Conservation (phyloP, 1,284 basidiomycete species). For the Ceratobasidium sp. region DNA sequence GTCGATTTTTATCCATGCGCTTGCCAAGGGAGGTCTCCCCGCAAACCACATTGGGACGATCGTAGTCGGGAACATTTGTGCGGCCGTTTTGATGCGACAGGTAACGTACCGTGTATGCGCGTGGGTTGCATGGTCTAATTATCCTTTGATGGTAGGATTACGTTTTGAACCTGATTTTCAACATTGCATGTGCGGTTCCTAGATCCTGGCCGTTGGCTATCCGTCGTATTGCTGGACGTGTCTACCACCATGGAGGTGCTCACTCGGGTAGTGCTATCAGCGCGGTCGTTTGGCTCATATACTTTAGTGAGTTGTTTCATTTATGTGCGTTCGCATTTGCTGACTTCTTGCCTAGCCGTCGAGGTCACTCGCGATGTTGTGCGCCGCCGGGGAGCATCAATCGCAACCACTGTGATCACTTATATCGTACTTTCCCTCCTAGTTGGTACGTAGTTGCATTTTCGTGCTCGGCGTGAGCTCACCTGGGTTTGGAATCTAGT, state of each 20-base stretch:
- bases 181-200: slow-evolving; percentile 22
- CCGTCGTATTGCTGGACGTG: slow-evolving; percentile 48
- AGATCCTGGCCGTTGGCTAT: slow-evolving; percentile 27
- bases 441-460: slow-evolving; percentile 65
- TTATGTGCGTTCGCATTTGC: background rate
- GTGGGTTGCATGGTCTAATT: slow-evolving; percentile 5
- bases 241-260: slow-evolving; percentile 53
- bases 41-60: slow-evolving; percentile 64
- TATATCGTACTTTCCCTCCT: slow-evolving; percentile 66
- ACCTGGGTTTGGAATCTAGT: slow-evolving; percentile 56
- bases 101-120: slow-evolving; percentile 51
- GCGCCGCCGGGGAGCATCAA: slow-evolving; percentile 62
- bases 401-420: slow-evolving; percentile 65
- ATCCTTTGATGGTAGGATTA: slow-evolving; percentile 33
- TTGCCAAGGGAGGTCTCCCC: slow-evolving; percentile 60
- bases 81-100: slow-evolving; percentile 71
- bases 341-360: slow-evolving; percentile 59
- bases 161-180: slow-evolving; percentile 31
- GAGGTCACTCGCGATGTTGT: slow-evolving; percentile 67
- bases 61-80: slow-evolving; percentile 67
- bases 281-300: slow-evolving; percentile 66
- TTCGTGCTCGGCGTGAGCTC: slow-evolving; percentile 65
- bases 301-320: slow-evolving; percentile 40
- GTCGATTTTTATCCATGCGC: slow-evolving; percentile 64
- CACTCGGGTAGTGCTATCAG: slow-evolving; percentile 70